Evolutionary conservation across 257 asterid genomes (phyloP).

Genomic region (Fraxinus excelsior): DNA sequence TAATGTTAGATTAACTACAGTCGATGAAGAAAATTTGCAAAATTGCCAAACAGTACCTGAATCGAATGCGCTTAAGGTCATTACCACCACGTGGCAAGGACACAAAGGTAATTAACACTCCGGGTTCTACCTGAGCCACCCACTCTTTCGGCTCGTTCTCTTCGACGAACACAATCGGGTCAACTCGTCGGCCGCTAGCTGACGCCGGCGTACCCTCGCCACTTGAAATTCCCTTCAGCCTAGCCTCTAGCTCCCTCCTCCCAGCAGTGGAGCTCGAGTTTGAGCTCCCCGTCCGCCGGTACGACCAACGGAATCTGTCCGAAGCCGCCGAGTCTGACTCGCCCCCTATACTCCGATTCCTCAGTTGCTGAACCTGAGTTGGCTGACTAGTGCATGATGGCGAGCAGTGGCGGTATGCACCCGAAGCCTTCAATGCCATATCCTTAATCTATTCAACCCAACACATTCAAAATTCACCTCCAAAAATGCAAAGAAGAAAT

Average conservation of each 20-base stretch:
- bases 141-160: slow-evolving; percentile 95
- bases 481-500: neutral
- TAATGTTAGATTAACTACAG: neutral
- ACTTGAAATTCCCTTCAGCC: slow-evolving; percentile 87
- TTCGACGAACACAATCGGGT: slow-evolving; percentile 81
- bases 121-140: slow-evolving; percentile 99
- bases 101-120: slow-evolving; percentile 86
- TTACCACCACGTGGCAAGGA: slow-evolving; percentile 94
- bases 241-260: slow-evolving; percentile 85
- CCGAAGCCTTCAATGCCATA: slow-evolving; percentile 95
- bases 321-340: slow-evolving; percentile 51
- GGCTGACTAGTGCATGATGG: slow-evolving; percentile 67
- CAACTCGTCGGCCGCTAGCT: slow-evolving; percentile 87
- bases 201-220: slow-evolving; percentile 94
- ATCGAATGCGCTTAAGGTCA: slow-evolving; percentile 91
- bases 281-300: slow-evolving; percentile 86
- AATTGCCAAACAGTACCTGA: slow-evolving; percentile 58
- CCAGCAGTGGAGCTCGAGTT: slow-evolving; percentile 71
- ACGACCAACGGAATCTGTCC: slow-evolving; percentile 81
- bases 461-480: neutral
- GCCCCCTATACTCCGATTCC: slow-evolving; percentile 34
- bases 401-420: slow-evolving; percentile 79
- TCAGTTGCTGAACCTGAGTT: slow-evolving; percentile 27
- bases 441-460: slow-evolving; percentile 64
- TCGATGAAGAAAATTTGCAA: neutral